Conservation (phyloP, 305 asterid genomes). For the Fraxinus baroniana region DNA sequence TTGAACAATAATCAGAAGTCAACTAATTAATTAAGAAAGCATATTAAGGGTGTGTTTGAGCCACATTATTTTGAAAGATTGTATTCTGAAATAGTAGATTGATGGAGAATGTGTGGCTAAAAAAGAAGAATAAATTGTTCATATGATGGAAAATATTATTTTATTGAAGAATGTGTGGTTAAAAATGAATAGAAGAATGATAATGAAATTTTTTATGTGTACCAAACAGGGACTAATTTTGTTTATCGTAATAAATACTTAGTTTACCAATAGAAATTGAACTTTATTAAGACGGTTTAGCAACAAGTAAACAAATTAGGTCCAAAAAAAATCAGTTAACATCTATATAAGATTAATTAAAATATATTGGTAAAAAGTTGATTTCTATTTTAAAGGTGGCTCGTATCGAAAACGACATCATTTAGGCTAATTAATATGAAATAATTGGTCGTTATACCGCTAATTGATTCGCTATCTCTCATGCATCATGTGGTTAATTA, state of each 20-base stretch:
- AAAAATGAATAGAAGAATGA: no score
- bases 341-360: background rate
- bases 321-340: slow-evolving; percentile 20
- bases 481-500: slow-evolving; percentile 24
- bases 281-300: slow-evolving; percentile 19
- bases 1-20: background rate
- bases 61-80: no score
- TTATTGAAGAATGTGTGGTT: no score
- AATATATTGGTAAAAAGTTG: slow-evolving; percentile 10
- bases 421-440: slow-evolving; percentile 29
- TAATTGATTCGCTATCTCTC: slow-evolving; percentile 15
- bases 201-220: no score
- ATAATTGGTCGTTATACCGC: slow-evolving; percentile 23
- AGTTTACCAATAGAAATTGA: background rate
- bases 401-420: slow-evolving; percentile 35
- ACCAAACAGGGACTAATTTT: background rate
- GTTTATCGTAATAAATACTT: background rate
- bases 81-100: no score
- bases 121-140: no score
- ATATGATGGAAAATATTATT: no score
- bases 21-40: slow-evolving; percentile 7
- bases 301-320: slow-evolving; percentile 14
- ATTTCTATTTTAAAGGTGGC: slow-evolving; percentile 20
- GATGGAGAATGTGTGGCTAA: no score
- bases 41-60: background rate